Evolutionary conservation across 352 stramenopile species (phyloP).

Genomic region (Albugo laibachii): DNA sequence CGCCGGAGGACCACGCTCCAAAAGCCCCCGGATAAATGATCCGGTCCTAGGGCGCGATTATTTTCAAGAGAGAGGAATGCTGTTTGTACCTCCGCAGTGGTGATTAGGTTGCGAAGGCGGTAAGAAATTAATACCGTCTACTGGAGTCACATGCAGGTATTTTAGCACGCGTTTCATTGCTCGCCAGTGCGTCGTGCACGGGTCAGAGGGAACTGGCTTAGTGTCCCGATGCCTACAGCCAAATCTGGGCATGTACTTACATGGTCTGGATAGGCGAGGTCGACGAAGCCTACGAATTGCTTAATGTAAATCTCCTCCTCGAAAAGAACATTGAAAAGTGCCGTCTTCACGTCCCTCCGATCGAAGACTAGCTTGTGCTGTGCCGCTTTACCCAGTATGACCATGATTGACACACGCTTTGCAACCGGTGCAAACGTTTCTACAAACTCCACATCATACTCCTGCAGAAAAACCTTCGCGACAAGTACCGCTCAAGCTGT

Average conservation of each 20-base stretch:
- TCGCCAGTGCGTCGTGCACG: constrained; percentile 5
- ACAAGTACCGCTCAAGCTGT: not conserved
- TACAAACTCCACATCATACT: not conserved
- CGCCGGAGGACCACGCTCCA: no score
- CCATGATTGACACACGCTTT: not conserved
- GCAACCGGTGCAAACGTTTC: not conserved
- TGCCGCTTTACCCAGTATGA: not conserved
- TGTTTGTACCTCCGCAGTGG: no score
- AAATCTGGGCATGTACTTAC: constrained; percentile 7
- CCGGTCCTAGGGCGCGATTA: no score
- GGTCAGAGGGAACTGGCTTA: constrained; percentile 10
- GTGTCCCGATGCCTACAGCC: constrained; percentile 4
- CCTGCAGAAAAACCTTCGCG: not conserved
- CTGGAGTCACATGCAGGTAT: constrained; percentile 6
- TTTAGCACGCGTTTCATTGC: constrained; percentile 3
- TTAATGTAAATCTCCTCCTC: constrained; percentile 8
- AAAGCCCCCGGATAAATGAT: no score
- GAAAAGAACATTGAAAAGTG: constrained; percentile 9
- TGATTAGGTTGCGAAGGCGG: no score
- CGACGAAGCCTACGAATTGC: constrained; percentile 4
- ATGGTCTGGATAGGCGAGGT: no score
- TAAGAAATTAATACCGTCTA: no score
- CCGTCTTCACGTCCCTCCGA: constrained; percentile 10
- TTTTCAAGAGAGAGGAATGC: no score
- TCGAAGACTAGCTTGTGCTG: constrained; percentile 5